phyloP scores from a whole-genome alignment of 768 basidiomycete species.

The Xerocomellus chrysenteron region DNA sequence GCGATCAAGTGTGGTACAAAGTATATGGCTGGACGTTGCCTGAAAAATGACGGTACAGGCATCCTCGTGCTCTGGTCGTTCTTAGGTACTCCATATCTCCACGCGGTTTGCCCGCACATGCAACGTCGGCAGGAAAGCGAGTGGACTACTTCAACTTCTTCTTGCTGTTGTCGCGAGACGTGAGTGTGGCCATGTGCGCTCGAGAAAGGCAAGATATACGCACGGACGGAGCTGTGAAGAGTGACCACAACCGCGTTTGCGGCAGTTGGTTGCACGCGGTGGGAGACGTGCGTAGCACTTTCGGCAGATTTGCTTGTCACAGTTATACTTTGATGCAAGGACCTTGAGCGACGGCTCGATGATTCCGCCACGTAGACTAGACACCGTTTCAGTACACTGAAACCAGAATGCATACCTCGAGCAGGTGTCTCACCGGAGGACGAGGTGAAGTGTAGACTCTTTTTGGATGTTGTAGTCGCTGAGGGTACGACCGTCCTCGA shows the following conservation, averaged over 20 bases:
- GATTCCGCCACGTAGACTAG: conserved; percentile 63
- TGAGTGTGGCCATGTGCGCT: not conserved
- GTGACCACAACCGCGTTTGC: conserved; percentile 91
- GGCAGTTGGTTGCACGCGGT: conserved; percentile 99
- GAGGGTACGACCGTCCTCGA: conserved; percentile 95
- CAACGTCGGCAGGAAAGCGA: conserved; percentile 2
- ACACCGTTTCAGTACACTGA: not conserved
- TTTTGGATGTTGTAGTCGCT: conserved; percentile 99
- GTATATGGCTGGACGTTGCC: conserved; percentile 16
- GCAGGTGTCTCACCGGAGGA: conserved; percentile 69
- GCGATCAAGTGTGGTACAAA: conserved; percentile 16
- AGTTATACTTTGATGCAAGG: conserved; percentile 96
- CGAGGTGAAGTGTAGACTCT: conserved; percentile 96
- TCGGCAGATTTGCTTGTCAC: conserved; percentile 99
- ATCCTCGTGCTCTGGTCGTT: conserved; percentile 3
- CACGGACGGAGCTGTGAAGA: conserved; percentile 90
- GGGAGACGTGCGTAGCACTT: conserved; percentile 99
- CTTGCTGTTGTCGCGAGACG: conserved; percentile 51
- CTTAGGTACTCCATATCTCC: conserved; percentile 14
- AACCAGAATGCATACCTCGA: too few relatives aligned
- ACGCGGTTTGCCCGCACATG: conserved; percentile 1
- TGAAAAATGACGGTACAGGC: not conserved
- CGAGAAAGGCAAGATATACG: conserved; percentile 34
- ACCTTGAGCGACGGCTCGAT: conserved; percentile 99
- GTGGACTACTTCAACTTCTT: conserved; percentile 89